phyloP scores from a whole-genome alignment of 2,329 filamentous ascomycete genomes.

The Cladosporium sp. region DNA sequence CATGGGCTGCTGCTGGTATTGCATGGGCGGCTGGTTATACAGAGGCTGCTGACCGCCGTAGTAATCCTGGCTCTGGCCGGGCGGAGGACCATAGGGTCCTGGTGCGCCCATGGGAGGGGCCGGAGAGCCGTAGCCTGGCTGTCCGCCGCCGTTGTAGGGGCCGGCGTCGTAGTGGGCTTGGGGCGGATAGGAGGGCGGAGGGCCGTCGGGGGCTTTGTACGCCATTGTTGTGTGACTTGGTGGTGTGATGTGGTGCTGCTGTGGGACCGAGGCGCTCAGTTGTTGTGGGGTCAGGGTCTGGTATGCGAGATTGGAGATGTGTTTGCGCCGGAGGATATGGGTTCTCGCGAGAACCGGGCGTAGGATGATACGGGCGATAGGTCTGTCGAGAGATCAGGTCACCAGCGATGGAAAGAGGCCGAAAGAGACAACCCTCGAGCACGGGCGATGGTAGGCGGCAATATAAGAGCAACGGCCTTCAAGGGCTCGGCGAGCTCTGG shows the following conservation, averaged over 20 bases:
- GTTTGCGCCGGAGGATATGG: not conserved
- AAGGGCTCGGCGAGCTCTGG: not conserved
- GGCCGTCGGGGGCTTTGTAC: not conserved
- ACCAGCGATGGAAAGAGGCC: not conserved
- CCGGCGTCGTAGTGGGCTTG: constrained; percentile 13
- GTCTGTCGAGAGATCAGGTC: not conserved
- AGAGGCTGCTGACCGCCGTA: not conserved
- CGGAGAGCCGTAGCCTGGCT: constrained; percentile 14
- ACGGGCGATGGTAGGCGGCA: constrained; percentile 9
- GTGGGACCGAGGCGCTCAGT: constrained; percentile 7
- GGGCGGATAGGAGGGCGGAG: constrained; percentile 11
- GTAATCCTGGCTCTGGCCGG: constrained; percentile 7
- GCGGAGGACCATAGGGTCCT: constrained; percentile 8
- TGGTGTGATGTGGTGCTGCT: not conserved
- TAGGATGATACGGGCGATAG: not conserved
- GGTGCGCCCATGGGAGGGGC: constrained; percentile 15
- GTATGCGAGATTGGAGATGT: not conserved
- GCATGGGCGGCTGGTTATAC: constrained; percentile 28
- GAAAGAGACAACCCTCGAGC: not conserved
- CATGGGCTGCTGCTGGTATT: constrained; percentile 35
- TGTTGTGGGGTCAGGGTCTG: constrained; percentile 2
- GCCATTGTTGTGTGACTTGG: constrained; percentile 6
- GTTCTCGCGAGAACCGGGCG: too few relatives aligned
- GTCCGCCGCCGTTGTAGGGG: constrained; percentile 6
- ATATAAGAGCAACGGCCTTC: constrained; percentile 3